Evolutionary conservation across 2,329 filamentous ascomycete genomes (phyloP).

Genomic region (Eutypa lata): DNA sequence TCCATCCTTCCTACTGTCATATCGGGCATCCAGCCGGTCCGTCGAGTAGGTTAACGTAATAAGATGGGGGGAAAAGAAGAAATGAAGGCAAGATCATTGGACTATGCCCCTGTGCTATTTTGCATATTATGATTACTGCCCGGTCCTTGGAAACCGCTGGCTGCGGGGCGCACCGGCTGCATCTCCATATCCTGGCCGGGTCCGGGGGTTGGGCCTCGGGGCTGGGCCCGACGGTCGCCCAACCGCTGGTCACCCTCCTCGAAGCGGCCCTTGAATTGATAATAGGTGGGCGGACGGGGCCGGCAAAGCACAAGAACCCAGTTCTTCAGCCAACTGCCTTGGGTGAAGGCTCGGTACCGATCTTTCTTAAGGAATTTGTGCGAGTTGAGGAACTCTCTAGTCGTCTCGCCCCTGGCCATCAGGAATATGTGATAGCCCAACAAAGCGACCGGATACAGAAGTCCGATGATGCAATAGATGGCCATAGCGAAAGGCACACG

Average conservation of each 20-base stretch:
- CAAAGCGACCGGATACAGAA: slow-evolving; percentile 78
- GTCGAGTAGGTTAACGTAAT: not conserved
- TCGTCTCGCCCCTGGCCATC: slow-evolving; percentile 88
- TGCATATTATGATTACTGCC: slow-evolving; percentile 42
- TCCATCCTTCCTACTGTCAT: not conserved
- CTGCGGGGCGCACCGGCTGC: slow-evolving; percentile 55
- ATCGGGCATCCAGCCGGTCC: not conserved
- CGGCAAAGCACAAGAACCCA: slow-evolving; percentile 78
- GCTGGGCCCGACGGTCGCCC: slow-evolving; percentile 53
- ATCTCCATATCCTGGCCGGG: slow-evolving; percentile 65
- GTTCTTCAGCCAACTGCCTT: slow-evolving; percentile 72
- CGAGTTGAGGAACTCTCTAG: slow-evolving; percentile 90
- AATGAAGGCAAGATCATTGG: not conserved
- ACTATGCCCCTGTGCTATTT: slow-evolving; percentile 11
- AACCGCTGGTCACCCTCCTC: slow-evolving; percentile 82
- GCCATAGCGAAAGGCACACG: slow-evolving; percentile 84
- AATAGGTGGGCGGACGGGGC: slow-evolving; percentile 82
- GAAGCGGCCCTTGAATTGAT: slow-evolving; percentile 78
- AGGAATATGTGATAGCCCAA: slow-evolving; percentile 90
- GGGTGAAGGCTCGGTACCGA: slow-evolving; percentile 85
- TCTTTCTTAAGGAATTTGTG: slow-evolving; percentile 94
- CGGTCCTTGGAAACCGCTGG: slow-evolving; percentile 53
- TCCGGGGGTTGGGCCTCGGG: slow-evolving; percentile 47
- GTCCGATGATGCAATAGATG: slow-evolving; percentile 72
- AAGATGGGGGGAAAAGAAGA: slow-evolving; percentile 1